Conservation (phyloP, 1,284 basidiomycete genomes). For the Anthracocystis setariae region DNA sequence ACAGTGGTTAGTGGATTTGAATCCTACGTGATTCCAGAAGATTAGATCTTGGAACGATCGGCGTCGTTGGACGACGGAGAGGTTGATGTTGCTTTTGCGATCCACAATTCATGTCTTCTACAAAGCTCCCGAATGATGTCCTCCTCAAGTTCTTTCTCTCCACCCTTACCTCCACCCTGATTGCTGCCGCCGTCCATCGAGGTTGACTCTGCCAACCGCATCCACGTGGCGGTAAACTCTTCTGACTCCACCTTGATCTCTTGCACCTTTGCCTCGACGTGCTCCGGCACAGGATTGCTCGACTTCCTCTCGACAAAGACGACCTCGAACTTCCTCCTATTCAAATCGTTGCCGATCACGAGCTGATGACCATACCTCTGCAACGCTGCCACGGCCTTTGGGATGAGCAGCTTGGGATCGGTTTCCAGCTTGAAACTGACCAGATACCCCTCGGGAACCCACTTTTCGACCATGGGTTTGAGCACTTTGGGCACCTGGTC, state of each 20-base stretch:
- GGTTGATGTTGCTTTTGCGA: conserved; percentile 45
- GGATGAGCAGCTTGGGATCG: conserved; percentile 81
- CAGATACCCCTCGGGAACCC: conserved; percentile 89
- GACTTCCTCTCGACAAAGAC: conserved; percentile 77
- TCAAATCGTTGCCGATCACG: conserved; percentile 93
- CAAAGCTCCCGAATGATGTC: conserved; percentile 84
- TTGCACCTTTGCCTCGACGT: neutral
- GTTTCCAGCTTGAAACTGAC: conserved; percentile 99
- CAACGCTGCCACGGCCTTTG: conserved; percentile 87
- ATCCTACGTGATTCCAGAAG: no score
- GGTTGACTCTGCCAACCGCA: conserved; percentile 71
- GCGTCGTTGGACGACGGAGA: neutral
- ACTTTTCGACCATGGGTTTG: conserved; percentile 89
- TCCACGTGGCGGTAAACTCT: conserved; percentile 76
- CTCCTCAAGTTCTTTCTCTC: conserved; percentile 81
- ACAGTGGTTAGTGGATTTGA: no score
- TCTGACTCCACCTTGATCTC: conserved; percentile 33
- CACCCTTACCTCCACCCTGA: conserved; percentile 57
- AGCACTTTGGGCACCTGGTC: conserved; percentile 98
- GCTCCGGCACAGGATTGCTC: neutral
- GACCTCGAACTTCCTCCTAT: conserved; percentile 88
- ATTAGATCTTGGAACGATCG: conserved; percentile 1
- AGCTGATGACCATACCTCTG: conserved; percentile 96
- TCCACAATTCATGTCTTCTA: conserved; percentile 79
- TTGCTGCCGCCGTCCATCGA: neutral